Evolutionary conservation across 257 asterid genomes (phyloP).

Genomic region (Knoxia roxburghii): DNA sequence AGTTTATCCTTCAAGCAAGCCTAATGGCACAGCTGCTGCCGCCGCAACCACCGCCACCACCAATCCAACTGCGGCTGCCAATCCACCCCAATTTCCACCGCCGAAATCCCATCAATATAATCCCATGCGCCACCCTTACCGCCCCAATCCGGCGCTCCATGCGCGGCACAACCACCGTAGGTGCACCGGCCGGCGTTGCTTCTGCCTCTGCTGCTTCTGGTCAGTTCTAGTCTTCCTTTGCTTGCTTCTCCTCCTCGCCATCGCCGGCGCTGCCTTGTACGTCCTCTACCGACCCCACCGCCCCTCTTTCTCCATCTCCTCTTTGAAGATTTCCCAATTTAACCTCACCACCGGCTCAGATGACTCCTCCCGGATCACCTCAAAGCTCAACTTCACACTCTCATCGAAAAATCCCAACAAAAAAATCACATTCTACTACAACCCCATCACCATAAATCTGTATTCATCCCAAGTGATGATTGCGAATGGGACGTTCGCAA

Average conservation of each 20-base stretch:
- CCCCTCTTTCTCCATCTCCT: conserved; percentile 57
- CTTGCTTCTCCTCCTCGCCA: conserved; percentile 53
- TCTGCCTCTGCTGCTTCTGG: conserved; percentile 40
- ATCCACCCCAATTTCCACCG: conserved; percentile 23
- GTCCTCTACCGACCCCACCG: conserved; percentile 70
- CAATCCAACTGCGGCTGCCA: conserved; percentile 12
- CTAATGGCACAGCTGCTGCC: conserved; percentile 28
- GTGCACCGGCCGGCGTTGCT: conserved; percentile 36
- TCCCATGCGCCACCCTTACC: conserved; percentile 34
- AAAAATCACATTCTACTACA: conserved; percentile 41
- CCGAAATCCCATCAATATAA: conserved; percentile 29
- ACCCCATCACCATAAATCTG: conserved; percentile 38
- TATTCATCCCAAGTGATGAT: conserved; percentile 30
- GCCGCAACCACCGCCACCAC: conserved; percentile 12
- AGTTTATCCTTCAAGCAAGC: conserved; percentile 37
- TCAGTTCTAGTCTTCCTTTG: conserved; percentile 34
- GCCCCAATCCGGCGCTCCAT: conserved; percentile 25
- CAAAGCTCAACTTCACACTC: conserved; percentile 55
- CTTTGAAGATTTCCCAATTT: conserved; percentile 52
- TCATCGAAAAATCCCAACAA: conserved; percentile 62
- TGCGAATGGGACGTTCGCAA: conserved; percentile 43
- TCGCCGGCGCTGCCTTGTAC: conserved; percentile 61
- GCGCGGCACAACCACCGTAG: conserved; percentile 28
- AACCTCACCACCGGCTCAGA: conserved; percentile 75
- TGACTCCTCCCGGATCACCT: conserved; percentile 57